Conservation (phyloP, 768 basidiomycete species). For the Trametes punicea region DNA sequence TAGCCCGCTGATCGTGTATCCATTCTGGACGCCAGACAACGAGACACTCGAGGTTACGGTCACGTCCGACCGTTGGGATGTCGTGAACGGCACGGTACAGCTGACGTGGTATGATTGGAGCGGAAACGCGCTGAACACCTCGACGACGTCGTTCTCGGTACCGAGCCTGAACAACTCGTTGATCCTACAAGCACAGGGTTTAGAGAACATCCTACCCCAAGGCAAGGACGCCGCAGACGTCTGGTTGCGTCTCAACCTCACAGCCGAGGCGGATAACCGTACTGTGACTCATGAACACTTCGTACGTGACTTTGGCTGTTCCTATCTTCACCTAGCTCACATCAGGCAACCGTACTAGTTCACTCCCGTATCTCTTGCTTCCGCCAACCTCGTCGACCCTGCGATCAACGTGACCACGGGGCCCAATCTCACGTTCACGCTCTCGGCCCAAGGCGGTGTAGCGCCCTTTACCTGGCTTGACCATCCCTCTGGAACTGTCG, state of each 20-base stretch:
- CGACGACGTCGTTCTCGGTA: conserved; percentile 38
- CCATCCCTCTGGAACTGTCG: conserved; percentile 52
- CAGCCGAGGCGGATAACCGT: conserved; percentile 37
- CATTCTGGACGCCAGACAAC: conserved; percentile 53
- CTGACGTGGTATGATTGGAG: conserved; percentile 59
- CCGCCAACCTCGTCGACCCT: conserved; percentile 48
- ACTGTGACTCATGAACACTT: conserved; percentile 50
- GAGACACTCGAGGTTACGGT: conserved; percentile 46
- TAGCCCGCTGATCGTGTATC: conserved; percentile 47
- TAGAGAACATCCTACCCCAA: conserved; percentile 43
- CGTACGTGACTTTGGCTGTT: conserved; percentile 33
- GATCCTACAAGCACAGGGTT: conserved; percentile 38
- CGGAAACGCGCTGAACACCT: conserved; percentile 39
- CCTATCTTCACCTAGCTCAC: too few species aligned
- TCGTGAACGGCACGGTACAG: conserved; percentile 43
- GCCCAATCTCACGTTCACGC: conserved; percentile 42
- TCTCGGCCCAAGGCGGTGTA: conserved; percentile 53
- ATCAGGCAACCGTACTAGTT: conserved; percentile 36
- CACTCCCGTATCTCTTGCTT: conserved; percentile 47
- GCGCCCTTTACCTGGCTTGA: conserved; percentile 60
- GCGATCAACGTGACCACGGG: conserved; percentile 36
- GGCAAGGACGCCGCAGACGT: conserved; percentile 42
- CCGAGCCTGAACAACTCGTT: conserved; percentile 51
- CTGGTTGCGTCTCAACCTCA: conserved; percentile 50
- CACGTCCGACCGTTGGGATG: conserved; percentile 50